Evolutionary conservation across 345 rosid species (phyloP).

Genomic region (Hibiscus tridactylites): DNA sequence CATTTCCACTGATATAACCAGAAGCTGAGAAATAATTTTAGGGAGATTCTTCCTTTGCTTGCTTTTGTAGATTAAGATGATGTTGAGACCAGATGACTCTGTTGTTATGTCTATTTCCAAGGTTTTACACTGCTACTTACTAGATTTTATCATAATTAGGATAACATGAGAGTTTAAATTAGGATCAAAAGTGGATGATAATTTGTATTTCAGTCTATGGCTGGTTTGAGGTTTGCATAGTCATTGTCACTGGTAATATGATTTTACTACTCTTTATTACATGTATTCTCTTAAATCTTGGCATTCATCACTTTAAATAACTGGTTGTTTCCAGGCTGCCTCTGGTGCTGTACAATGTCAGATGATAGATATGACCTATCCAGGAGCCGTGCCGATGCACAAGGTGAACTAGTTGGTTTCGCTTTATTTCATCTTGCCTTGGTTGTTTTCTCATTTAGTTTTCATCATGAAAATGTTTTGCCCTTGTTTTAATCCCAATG

Average conservation of each 20-base stretch:
- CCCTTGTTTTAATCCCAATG: not conserved
- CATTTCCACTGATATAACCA: not conserved
- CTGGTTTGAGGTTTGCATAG: not conserved
- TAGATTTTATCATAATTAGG: not conserved
- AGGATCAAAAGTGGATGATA: not conserved
- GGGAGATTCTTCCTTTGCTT: not conserved
- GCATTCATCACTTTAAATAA: constrained; percentile 8
- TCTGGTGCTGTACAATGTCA: constrained; percentile 99
- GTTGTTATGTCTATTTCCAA: not conserved
- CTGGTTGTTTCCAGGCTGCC: constrained; percentile 56
- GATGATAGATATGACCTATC: constrained; percentile 91
- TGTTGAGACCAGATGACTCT: not conserved
- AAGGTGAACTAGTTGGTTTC: constrained; percentile 30
- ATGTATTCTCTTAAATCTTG: not conserved
- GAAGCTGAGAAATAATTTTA: not conserved
- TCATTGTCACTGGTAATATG: not conserved
- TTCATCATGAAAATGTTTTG: constrained; percentile 1
- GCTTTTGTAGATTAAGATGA: not conserved
- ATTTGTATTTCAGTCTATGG: not conserved
- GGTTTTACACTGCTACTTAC: not conserved
- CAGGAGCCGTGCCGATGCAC: constrained; percentile 97
- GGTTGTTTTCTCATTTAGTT: not conserved
- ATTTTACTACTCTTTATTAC: not conserved
- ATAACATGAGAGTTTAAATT: not conserved
- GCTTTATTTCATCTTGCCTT: not conserved